Percentiles rank a stretch among this genome's conserved stretches.
Conservation (phyloP, 768 basidiomycete species). For the Mycena vitilis region DNA sequence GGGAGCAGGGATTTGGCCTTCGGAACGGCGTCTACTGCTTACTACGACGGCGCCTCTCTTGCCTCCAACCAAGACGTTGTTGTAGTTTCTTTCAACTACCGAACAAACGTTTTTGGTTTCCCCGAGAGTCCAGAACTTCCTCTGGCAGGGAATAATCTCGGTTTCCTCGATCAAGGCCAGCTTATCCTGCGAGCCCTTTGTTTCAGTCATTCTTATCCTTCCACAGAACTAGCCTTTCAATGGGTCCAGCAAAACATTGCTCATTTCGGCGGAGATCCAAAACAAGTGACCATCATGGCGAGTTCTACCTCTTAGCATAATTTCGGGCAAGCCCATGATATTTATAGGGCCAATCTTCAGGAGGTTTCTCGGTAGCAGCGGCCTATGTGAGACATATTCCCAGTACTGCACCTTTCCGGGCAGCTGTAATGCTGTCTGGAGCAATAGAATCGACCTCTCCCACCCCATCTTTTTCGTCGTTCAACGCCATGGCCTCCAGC, state of each 20-base stretch:
- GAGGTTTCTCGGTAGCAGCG: conserved; percentile 7
- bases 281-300: conserved; percentile 30
- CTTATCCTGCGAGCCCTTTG: not conserved
- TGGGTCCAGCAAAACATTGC: conserved; percentile 60
- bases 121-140: conserved; percentile 28
- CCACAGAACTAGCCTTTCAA: conserved; percentile 38
- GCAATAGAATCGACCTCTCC: conserved; percentile 7
- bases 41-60: conserved; percentile 25
- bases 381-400: conserved; percentile 10
- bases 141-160: conserved; percentile 23
- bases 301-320: not conserved
- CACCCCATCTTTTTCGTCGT: conserved; percentile 14
- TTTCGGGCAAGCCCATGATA: too few species aligned
- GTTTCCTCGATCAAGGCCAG: conserved; percentile 46
- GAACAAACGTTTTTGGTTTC: conserved; percentile 32
- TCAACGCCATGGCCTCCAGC: conserved; percentile 30
- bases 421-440: conserved; percentile 27
- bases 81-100: conserved; percentile 29
- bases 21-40: conserved; percentile 17
- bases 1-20: conserved; percentile 12
- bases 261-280: conserved; percentile 49
- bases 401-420: conserved; percentile 25
- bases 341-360: conserved; percentile 30
- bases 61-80: conserved; percentile 22
- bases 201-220: not conserved